phyloP scores from a whole-genome alignment of 805 yeast species.

The Debaryomyces hansenii region DNA sequence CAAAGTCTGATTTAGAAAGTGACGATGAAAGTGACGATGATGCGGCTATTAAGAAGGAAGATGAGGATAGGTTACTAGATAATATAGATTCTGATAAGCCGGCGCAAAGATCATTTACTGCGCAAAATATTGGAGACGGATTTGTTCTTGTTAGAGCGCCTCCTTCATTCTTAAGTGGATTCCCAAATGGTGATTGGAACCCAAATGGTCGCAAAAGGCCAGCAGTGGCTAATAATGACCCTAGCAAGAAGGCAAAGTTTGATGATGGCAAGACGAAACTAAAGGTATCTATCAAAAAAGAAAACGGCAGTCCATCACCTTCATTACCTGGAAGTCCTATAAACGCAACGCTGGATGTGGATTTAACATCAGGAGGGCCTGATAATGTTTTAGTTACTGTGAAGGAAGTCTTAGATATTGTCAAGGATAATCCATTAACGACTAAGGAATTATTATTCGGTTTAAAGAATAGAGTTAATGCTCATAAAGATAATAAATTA shows the following conservation, averaged over 20 bases:
- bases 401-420: slow-evolving; percentile 67
- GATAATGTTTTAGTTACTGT: slow-evolving; percentile 57
- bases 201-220: slow-evolving; percentile 52
- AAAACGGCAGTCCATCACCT: slow-evolving; percentile 14
- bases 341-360: slow-evolving; percentile 14
- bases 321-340: slow-evolving; percentile 13
- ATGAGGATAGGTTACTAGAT: slow-evolving; percentile 19
- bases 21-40: slow-evolving; percentile 56
- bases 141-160: slow-evolving; percentile 65
- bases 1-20: slow-evolving; percentile 54
- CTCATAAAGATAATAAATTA: slow-evolving; percentile 62
- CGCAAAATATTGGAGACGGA: slow-evolving; percentile 34
- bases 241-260: slow-evolving; percentile 40
- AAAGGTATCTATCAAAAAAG: slow-evolving; percentile 10
- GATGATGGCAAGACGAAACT: slow-evolving; percentile 26
- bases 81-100: slow-evolving; percentile 3
- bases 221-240: slow-evolving; percentile 20
- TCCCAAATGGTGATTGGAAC: slow-evolving; percentile 86
- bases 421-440: slow-evolving; percentile 56
- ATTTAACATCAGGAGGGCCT: slow-evolving; percentile 37
- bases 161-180: slow-evolving; percentile 55
- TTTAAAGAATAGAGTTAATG: slow-evolving; percentile 60
- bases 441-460: slow-evolving; percentile 62
- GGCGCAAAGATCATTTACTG: slow-evolving; percentile 18
- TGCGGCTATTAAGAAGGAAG: slow-evolving; percentile 31